Evolutionary conservation across 1,139 yeast species (phyloP).

Genomic region (Meyerozyma elateridarum): DNA sequence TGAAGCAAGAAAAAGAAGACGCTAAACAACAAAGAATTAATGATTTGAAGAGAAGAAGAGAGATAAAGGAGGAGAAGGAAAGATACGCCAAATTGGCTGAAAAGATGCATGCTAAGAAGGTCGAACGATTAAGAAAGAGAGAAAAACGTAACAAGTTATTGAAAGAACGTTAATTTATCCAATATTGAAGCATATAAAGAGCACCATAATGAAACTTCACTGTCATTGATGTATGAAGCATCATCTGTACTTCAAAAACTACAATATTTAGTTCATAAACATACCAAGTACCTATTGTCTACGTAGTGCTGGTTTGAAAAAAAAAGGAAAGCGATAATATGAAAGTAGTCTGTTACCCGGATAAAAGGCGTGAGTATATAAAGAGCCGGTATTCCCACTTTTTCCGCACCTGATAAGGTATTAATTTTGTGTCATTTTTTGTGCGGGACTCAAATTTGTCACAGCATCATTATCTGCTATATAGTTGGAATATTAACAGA

Average conservation of each 20-base stretch:
- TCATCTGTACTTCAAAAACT: too few relatives aligned
- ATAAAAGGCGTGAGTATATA: constrained; percentile 21
- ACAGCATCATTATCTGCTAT: constrained; percentile 3
- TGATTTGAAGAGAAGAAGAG: constrained; percentile 59
- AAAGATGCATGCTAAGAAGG: constrained; percentile 74
- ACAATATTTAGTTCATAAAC: too few relatives aligned
- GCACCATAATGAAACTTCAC: too few relatives aligned
- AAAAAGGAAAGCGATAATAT: constrained; percentile 2
- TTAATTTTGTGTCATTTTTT: constrained; percentile 7
- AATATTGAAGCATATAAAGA: neutral
- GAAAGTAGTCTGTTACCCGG: constrained; percentile 23
- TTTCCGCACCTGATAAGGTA: constrained; percentile 7
- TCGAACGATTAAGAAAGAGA: constrained; percentile 72
- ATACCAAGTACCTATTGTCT: too few relatives aligned
- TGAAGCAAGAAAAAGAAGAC: constrained; percentile 59
- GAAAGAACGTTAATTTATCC: constrained; percentile 48
- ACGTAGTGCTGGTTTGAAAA: neutral
- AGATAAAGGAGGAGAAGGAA: constrained; percentile 68
- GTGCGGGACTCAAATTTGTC: constrained; percentile 4
- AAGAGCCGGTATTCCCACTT: constrained; percentile 17
- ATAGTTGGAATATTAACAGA: neutral
- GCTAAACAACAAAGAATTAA: constrained; percentile 47
- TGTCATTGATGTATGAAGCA: too few relatives aligned
- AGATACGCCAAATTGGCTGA: constrained; percentile 66
- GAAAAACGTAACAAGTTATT: constrained; percentile 79